Base-by-base conservation (phyloP, 345 rosid species). In the Gossypium turneri region DNA sequence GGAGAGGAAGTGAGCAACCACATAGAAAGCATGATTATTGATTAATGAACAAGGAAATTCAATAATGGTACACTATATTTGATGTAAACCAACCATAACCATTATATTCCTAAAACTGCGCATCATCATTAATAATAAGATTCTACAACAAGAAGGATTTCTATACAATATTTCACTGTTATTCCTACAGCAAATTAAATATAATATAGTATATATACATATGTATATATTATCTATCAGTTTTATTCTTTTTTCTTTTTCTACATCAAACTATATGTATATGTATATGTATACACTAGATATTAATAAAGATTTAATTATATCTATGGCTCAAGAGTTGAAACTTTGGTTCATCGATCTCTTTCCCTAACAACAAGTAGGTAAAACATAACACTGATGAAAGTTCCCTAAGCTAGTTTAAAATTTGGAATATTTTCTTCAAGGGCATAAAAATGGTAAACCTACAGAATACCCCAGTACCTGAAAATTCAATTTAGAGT, bases 401-500 rank as follows among this genome's bases (percentile, higher is more conserved):
- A 17, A 27, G 67, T 76, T 76, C 55, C 72, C 78, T 34, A 25
- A 66, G 75, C 50, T 25, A 55, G n/a, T n/a, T 11, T 50, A 65
- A 70, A 62, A 64, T 70, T 77, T 20, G 27, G 52, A 55, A 55
- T n/a, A 55, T 57, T 44, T 76, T 69, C 16, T 69, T 16, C 25
- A 70, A 55, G 24, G 43, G 65, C 12, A 19, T 57, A 17, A 2
- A 7, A 13, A 51, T 12, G 7, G 16, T 57, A 13, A 19, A 34
- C 41, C 41, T 15, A 57, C 25, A 7, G 67, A 56, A 53, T 55
- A 62, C 62, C 63, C 70, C 70, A 65, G 44, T 60, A 59, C 76
- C 70, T 71, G 55, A 29, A 80, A 34, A 73, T 77, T 60, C 70
- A 58, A 78, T 74, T 84, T 90, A 64, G 92, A 72, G 79, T 34